Conservation (phyloP, 371 early-diverging fungal genomes). For the Mucor plumbeus region DNA sequence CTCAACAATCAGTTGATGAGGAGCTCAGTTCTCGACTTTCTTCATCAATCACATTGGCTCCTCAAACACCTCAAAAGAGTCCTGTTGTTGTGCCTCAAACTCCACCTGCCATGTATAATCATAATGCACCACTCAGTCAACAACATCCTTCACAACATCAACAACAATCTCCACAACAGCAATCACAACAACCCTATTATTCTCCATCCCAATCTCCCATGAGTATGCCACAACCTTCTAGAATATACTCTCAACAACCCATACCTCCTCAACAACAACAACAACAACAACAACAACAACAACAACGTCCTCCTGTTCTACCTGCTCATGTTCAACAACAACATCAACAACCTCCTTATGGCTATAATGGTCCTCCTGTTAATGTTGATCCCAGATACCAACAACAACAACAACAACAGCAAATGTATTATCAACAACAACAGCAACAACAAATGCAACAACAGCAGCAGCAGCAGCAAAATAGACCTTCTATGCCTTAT, state of each 20-base stretch:
- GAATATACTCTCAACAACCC: conserved; percentile 24
- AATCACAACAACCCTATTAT: conserved; percentile 18
- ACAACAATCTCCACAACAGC: conserved; percentile 17
- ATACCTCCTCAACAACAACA: conserved; percentile 29
- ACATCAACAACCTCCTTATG: conserved; percentile 33
- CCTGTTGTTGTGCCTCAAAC: conserved; percentile 36
- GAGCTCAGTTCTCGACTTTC: conserved; percentile 28
- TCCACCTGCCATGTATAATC: conserved; percentile 31
- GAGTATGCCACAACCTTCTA: conserved; percentile 35
- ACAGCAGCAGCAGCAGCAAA: conserved; percentile 27
- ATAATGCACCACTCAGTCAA: conserved; percentile 15
- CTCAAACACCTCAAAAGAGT: conserved; percentile 29
- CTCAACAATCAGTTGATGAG: conserved; percentile 17
- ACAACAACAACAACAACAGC: conserved; percentile 30
- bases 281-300: conserved; percentile 42
- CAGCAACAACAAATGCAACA: conserved; percentile 31
- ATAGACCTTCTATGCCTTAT: conserved; percentile 27
- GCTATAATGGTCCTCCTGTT: conserved; percentile 19
- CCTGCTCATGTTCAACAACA: conserved; percentile 36
- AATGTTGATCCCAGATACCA: conserved; percentile 37
- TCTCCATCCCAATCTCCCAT: conserved; percentile 8
- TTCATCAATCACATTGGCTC: conserved; percentile 3
- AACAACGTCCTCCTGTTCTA: conserved; percentile 33
- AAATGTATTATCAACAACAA: conserved; percentile 40
- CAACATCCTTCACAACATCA: conserved; percentile 11